Evolutionary conservation across 2,329 filamentous ascomycete genomes (phyloP), one percentile per base, ranked within the genome.

Genomic region (Diaporthe sp.): DNA sequence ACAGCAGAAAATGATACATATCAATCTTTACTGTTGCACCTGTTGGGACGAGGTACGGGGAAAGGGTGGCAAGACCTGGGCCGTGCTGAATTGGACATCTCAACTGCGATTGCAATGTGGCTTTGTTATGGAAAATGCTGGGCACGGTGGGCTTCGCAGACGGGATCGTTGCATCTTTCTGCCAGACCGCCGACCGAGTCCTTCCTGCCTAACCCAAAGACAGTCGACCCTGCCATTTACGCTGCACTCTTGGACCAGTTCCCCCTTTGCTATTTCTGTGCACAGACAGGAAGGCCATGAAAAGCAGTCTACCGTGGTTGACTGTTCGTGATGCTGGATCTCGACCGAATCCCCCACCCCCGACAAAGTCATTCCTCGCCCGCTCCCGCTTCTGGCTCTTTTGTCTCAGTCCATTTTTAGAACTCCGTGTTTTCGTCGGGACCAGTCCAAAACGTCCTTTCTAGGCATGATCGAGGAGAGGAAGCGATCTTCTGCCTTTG

Each of bases 311-410:
- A 42, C 61, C 61, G 42, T 65, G 17, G 4, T 22, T 34, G 42
- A 34, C 28, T 19, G 10, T 12, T 19, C 10, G n/a, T 17, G n/a
- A 22, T 31, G 10, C 9, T 42, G 34, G 34, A 42, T 42, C 46
- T 53, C n/a, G n/a, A 39, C 10, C 17, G 49, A 22, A 12, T 69
- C 34, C 10, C 7, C 46, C 31, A 53, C 34, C 65, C 28, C 4
- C 46, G 8, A 51, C 65, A 69, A 42, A 42, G 49, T 39, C 49
- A 2, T 12, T 4, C 65, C 4, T 34, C 42, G 13, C 49, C 31
- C 46, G 65, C 65, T 69, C 49, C 65, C 49, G 49, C n/a, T 42
- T 42, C 49, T 55, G 65, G 34, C 46, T 55, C 49, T 39, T 68
- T 55, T 69, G 49, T 69, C 49, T 28, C n/a, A 28, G 31, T 42